Conservation (phyloP, 2,329 filamentous ascomycete species). For the Zymoseptoria passerinii region DNA sequence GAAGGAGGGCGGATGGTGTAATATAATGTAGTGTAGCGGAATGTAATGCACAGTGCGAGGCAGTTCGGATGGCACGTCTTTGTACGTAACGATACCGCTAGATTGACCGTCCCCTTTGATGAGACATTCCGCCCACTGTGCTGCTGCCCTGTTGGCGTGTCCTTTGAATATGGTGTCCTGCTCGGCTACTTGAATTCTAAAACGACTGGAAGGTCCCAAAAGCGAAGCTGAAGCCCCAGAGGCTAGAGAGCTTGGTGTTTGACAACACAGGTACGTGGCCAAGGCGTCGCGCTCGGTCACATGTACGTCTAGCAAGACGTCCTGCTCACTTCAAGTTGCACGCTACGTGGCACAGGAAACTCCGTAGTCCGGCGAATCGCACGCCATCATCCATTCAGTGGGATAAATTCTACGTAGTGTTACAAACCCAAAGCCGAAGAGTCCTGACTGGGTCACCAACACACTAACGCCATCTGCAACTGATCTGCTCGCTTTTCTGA, state of each 20-base stretch:
- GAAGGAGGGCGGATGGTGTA: slow-evolving; percentile 21
- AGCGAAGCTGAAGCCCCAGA: no score
- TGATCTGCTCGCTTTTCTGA: background rate
- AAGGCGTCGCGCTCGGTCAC: no score
- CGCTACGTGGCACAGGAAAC: background rate
- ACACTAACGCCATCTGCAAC: background rate
- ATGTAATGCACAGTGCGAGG: background rate
- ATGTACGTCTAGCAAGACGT: no score
- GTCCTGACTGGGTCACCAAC: background rate
- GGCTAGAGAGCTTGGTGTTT: no score
- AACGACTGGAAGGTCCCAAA: no score
- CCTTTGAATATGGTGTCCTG: no score
- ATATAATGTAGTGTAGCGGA: slow-evolving; percentile 17
- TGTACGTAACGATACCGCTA: no score
- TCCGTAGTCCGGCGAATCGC: background rate
- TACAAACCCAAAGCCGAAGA: background rate
- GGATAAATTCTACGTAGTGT: background rate
- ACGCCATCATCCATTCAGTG: background rate
- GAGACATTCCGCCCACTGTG: no score
- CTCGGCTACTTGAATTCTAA: no score
- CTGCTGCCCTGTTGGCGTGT: no score
- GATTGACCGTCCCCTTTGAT: no score
- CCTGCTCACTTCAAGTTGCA: background rate
- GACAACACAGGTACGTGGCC: no score
- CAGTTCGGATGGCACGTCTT: background rate